Evolutionary conservation across 1,284 basidiomycete genomes (phyloP).

Genomic region (Pseudozyma tsukubaensis): DNA sequence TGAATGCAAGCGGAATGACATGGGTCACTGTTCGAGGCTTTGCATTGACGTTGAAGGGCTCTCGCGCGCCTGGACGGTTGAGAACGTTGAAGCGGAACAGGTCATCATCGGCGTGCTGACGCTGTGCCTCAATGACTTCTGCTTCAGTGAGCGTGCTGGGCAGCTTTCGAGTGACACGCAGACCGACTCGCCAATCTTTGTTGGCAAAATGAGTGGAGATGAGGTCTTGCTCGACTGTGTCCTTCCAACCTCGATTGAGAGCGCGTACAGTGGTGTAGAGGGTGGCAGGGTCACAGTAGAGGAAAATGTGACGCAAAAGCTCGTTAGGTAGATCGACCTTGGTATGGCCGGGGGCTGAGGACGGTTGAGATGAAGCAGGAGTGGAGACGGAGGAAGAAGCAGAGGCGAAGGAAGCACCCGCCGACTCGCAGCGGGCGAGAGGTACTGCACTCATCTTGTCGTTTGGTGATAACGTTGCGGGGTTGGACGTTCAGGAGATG

Average conservation of each 20-base stretch:
- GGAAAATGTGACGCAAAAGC: constrained; percentile 60
- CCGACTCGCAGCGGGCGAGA: constrained; percentile 32
- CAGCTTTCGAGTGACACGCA: constrained; percentile 51
- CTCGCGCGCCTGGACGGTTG: constrained; percentile 38
- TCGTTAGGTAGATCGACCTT: constrained; percentile 52
- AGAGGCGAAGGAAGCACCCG: constrained; percentile 30
- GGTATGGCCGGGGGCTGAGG: constrained; percentile 23
- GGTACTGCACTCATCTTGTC: constrained; percentile 46
- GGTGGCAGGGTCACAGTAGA: constrained; percentile 61
- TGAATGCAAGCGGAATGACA: constrained; percentile 58
- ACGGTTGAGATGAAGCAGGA: constrained; percentile 26
- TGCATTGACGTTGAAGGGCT: constrained; percentile 42
- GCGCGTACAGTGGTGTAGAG: constrained; percentile 58
- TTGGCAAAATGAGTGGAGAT: constrained; percentile 52
- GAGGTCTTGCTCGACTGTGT: constrained; percentile 53
- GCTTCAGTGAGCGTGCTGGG: constrained; percentile 31
- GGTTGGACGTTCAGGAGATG: background rate
- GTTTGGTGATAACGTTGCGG: background rate
- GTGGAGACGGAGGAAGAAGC: constrained; percentile 16
- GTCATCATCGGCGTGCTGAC: constrained; percentile 34
- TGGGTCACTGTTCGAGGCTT: constrained; percentile 46
- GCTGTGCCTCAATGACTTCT: constrained; percentile 27
- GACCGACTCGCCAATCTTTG: constrained; percentile 55
- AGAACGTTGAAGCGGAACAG: constrained; percentile 43
- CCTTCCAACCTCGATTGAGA: constrained; percentile 54